Percentiles rank a stretch among this genome's conserved stretches.
Evolutionary conservation across 371 early-diverging fungal species (phyloP).

Genomic region (Mucor mucedo): DNA sequence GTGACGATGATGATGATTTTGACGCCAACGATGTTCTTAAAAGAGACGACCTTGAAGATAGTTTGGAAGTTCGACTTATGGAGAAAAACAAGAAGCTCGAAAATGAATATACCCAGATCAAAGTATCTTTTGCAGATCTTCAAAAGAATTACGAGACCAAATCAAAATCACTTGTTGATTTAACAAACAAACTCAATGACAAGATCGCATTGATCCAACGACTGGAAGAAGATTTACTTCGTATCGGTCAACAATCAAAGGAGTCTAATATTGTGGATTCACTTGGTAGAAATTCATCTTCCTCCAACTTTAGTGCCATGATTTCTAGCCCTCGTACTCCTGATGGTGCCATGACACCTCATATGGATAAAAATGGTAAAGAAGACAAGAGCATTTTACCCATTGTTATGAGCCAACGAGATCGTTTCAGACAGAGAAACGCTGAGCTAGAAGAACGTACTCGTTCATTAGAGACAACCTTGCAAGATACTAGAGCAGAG

Average conservation of each 20-base stretch:
- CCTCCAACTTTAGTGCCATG: constrained; percentile 15
- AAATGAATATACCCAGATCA: constrained; percentile 72
- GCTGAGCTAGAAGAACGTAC: constrained; percentile 81
- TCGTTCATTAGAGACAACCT: constrained; percentile 57
- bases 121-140: constrained; percentile 56
- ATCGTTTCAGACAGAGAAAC: constrained; percentile 86
- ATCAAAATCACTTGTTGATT: constrained; percentile 27
- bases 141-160: constrained; percentile 42
- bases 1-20: constrained; percentile 53
- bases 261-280: constrained; percentile 19
- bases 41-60: constrained; percentile 35
- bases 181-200: constrained; percentile 46
- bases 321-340: constrained; percentile 22
- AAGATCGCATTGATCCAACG: constrained; percentile 64
- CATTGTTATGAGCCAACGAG: constrained; percentile 88
- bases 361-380: constrained; percentile 18
- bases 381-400: constrained; percentile 72
- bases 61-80: constrained; percentile 76
- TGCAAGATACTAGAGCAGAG: constrained; percentile 72
- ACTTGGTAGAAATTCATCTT: constrained; percentile 20
- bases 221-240: constrained; percentile 77
- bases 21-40: constrained; percentile 48
- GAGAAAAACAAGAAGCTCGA: constrained; percentile 85
- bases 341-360: constrained; percentile 28
- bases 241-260: constrained; percentile 41